Base-by-base conservation (phyloP, 2,329 filamentous ascomycete genomes). In the Scytalidium sp. region DNA sequence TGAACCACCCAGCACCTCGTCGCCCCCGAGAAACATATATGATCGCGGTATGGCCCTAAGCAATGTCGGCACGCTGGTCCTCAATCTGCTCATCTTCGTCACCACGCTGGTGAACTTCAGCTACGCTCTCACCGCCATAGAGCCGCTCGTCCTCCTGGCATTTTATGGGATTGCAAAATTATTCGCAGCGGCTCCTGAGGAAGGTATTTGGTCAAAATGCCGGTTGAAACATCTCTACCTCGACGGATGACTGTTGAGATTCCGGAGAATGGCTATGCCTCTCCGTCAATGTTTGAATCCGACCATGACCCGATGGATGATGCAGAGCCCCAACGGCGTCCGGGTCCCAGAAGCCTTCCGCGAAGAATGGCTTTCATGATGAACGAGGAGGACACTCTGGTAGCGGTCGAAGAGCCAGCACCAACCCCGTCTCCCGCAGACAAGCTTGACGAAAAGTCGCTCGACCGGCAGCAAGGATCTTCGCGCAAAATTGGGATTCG, bases 41-140 rank as follows among this genome's bases (percentile, higher is more conserved):
- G n/a, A n/a, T n/a, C n/a, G n/a, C 13, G 13, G 7, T 15, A 80
- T 80, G 77, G 72, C 77, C 60, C 67, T 80, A 51, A 68, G 70
- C 59, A 74, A 79, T 65, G 61, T 80, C 21, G 76, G 76, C 44
- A 73, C 76, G n/a, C 66, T 78, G 27, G 62, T 79, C 54, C 66
- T 80, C 45, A 69, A 77, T 56, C 69, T 78, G 55, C 66, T 79
- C 47, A 74, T 79, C 58, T 80, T 80, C 60, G 66, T 80, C 55
- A 76, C 74, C 39, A 77, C 76, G 46, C 66, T 80, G 48, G 70
- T 77, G 53, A 78, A 79, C 62, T 75, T 80, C 59, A 72, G 72
- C 60, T 72, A 76, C 53, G 75, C 74, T 50, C 68, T 80, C 51
- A 68, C 74, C 17, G 69, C 75, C 52, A 70, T 75, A 47, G 75